These are phyloP conservation scores for Melanomma pulvis-pyrius DNA, from an alignment of 495 filamentous ascomycete genomes.

Conservation along the genomic window DNA sequence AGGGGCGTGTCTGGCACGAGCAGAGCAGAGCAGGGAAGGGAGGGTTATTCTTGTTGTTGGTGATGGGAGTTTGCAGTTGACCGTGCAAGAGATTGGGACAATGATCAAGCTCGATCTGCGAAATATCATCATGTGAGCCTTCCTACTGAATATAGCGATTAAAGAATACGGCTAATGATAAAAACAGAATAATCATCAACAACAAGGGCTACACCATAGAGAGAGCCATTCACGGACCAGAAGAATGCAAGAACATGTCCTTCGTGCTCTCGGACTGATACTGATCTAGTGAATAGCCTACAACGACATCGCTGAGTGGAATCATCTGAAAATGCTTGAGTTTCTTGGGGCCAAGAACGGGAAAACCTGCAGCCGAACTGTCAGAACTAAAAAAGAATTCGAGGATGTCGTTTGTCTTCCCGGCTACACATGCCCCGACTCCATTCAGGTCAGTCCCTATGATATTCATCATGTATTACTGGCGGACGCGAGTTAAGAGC, in stretches of 20 bases:
- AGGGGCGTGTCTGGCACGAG: slow-evolving; percentile 47
- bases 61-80: slow-evolving; percentile 51
- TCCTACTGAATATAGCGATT: background rate
- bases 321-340: no score
- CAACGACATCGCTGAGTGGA: no score
- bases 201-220: slow-evolving; percentile 43
- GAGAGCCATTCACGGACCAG: slow-evolving; percentile 39
- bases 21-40: slow-evolving; percentile 62
- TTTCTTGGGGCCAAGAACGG: no score
- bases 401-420: no score
- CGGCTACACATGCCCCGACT: no score
- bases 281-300: no score
- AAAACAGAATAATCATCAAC: slow-evolving; percentile 37
- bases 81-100: slow-evolving; percentile 47
- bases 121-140: slow-evolving; percentile 44
- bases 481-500: no score
- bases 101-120: slow-evolving; percentile 44
- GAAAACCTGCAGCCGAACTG: no score
- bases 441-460: no score
- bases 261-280: no score
- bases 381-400: no score
- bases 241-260: slow-evolving; percentile 36
- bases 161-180: background rate
- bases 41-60: slow-evolving; percentile 48
- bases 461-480: no score